These are phyloP conservation scores for Penicillium salamii DNA, from an alignment of 495 filamentous ascomycete species.

Conservation along the genomic window DNA sequence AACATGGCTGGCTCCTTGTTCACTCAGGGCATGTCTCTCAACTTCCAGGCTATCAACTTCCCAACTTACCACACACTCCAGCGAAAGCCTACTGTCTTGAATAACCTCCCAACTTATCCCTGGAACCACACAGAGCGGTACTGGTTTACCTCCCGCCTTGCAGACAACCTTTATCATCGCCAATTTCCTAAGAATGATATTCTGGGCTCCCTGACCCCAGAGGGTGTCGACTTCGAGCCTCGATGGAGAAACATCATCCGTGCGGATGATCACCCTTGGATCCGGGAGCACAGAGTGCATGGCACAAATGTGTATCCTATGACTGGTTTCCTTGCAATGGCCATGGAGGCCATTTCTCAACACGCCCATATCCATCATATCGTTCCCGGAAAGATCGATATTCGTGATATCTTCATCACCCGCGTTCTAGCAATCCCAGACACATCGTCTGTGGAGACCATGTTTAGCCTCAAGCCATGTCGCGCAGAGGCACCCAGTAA, in stretches of 20 bases:
- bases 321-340: conserved; percentile 52
- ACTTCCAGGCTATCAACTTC: conserved; percentile 27
- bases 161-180: conserved; percentile 20
- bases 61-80: background rate
- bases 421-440: conserved; percentile 40
- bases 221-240: conserved; percentile 26
- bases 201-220: conserved; percentile 23
- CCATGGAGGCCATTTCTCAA: conserved; percentile 47
- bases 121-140: conserved; percentile 35
- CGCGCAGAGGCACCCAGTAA: conserved; percentile 19
- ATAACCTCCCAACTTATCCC: conserved; percentile 34
- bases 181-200: conserved; percentile 28
- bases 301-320: conserved; percentile 44
- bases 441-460: conserved; percentile 29
- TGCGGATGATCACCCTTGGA: conserved; percentile 33
- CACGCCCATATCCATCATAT: conserved; percentile 31
- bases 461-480: conserved; percentile 22
- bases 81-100: conserved; percentile 20
- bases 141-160: conserved; percentile 29
- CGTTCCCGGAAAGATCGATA: conserved; percentile 18
- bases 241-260: conserved; percentile 33
- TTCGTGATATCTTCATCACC: conserved; percentile 38
- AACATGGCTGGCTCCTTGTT: conserved; percentile 24
- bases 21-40: conserved; percentile 15
- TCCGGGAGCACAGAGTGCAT: conserved; percentile 46